Evolutionary conservation across 257 asterid genomes (phyloP), one percentile per base, ranked within the genome.

Genomic region (Linaria vulgaris): DNA sequence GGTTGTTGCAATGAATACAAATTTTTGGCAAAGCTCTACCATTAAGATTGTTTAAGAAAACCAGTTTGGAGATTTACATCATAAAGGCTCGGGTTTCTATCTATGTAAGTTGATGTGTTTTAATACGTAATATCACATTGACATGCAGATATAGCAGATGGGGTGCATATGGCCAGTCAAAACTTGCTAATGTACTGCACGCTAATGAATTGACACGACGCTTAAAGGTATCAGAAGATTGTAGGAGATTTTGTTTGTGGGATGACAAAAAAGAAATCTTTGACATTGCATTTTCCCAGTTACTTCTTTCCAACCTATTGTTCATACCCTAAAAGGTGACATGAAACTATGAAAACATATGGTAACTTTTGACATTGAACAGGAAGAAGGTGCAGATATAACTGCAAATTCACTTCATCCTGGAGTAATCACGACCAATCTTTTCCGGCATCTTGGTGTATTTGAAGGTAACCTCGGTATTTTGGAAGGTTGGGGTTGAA

Each of bases 381-480:
- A 90, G 95, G 89, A 88, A 76, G 95, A 83, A 3, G 94, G 84
- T 56, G 88, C 69, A 19, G 82, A 88, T 12, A 73, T 91, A 69
- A 88, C 94, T 44, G 89, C 87, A 45, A 91, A 91, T 61, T 88
- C 96, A 17, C 81, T 88, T 70, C 96, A 91, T 79, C 97, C 97
- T 19, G 97, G 97, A 74, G 41, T 72, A 6, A 63, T 88, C 70
- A 57, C 83, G 9, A 90, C 96, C 72, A 88, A 85, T 75, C 83
- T 88, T 77, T 85, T 85, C 69, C 83, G 86, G 14, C 72, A 82
- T 70, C 23, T 71, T 44, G 94, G 94, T 51, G 56, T 81, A 67
- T 53, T 80, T 31, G 77, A 77, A 72, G 91, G 94, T 74, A 77
- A 72, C 57, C 60, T 73, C 22, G 76, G 84, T 46, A 3, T 66